Percentiles rank a stretch among this genome's conserved stretches.
phyloP scores from a whole-genome alignment of 2,329 filamentous ascomycete species.

The Colletotrichum tanaceti region DNA sequence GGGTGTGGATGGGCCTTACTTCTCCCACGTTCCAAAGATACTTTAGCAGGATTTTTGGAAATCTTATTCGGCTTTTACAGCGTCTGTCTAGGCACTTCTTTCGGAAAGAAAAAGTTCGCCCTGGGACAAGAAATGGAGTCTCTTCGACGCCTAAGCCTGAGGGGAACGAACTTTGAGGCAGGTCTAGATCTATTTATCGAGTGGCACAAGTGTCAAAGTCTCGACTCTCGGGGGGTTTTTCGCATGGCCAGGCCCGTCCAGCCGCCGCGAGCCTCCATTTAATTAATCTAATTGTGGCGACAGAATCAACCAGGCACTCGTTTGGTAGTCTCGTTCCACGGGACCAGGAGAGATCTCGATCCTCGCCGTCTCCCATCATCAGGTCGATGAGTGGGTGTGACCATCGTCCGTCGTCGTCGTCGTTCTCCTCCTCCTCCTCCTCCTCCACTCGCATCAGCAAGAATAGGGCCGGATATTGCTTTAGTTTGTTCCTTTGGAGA shows the following conservation, averaged over 20 bases:
- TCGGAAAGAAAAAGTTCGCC: too few species aligned
- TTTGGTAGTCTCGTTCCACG: constrained; percentile 33
- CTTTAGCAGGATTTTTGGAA: too few species aligned
- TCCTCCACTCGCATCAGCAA: neutral
- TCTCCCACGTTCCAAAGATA: too few species aligned
- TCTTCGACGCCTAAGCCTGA: too few species aligned
- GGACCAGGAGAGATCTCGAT: neutral
- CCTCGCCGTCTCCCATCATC: neutral
- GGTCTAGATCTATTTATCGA: neutral
- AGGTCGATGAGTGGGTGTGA: neutral
- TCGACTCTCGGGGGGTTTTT: constrained; percentile 10
- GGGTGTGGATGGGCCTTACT: too few species aligned
- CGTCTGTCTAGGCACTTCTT: too few species aligned
- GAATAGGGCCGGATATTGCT: neutral
- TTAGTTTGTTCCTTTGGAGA: too few species aligned
- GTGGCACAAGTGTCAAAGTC: neutral
- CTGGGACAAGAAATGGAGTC: too few species aligned
- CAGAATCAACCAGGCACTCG: constrained; percentile 4
- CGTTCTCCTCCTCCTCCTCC: neutral
- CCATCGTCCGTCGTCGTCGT: neutral
- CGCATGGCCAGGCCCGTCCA: too few species aligned
- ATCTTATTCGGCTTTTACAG: too few species aligned
- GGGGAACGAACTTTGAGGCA: too few species aligned
- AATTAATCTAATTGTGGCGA: neutral
- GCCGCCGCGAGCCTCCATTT: neutral